phyloP scores from a whole-genome alignment of 768 basidiomycete genomes.

The Kwoniella shandongensis region DNA sequence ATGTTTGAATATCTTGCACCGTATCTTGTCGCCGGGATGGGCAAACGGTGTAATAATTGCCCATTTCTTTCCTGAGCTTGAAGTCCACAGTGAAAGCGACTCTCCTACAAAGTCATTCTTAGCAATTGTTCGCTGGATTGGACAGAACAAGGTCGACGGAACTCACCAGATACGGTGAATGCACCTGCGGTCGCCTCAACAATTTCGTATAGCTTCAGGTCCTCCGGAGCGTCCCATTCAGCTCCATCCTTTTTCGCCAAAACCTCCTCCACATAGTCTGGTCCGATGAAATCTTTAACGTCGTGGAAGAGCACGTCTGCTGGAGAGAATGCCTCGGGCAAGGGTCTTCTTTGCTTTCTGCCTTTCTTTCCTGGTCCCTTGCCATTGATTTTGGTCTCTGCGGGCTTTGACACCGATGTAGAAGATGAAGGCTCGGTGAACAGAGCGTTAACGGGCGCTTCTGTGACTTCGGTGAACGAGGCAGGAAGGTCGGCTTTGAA shows the following conservation, averaged over 20 bases:
- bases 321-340: slow-evolving; percentile 66
- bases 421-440: slow-evolving; percentile 4
- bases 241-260: slow-evolving; percentile 57
- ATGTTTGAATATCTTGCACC: slow-evolving; percentile 69
- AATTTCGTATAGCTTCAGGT: slow-evolving; percentile 61
- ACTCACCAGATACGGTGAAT: slow-evolving; percentile 60
- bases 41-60: slow-evolving; percentile 79
- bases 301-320: slow-evolving; percentile 77
- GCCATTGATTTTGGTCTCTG: not conserved
- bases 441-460: slow-evolving; percentile 31
- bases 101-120: slow-evolving; percentile 23
- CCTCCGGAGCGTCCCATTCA: slow-evolving; percentile 57
- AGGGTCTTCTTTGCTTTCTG: slow-evolving; percentile 52
- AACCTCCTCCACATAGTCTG: slow-evolving; percentile 60
- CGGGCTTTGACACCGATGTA: not conserved
- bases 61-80: slow-evolving; percentile 63
- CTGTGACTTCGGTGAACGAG: slow-evolving; percentile 18
- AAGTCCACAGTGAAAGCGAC: slow-evolving; percentile 59
- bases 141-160: slow-evolving; percentile 55
- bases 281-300: slow-evolving; percentile 66
- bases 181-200: slow-evolving; percentile 67
- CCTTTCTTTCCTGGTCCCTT: slow-evolving; percentile 22
- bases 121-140: slow-evolving; percentile 54
- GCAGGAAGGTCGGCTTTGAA: slow-evolving; percentile 20
- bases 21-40: slow-evolving; percentile 77